These are phyloP conservation scores for Pseudonitzschia pungens DNA, from an alignment of 108 stramenopile genomes.

Conservation along the genomic window DNA sequence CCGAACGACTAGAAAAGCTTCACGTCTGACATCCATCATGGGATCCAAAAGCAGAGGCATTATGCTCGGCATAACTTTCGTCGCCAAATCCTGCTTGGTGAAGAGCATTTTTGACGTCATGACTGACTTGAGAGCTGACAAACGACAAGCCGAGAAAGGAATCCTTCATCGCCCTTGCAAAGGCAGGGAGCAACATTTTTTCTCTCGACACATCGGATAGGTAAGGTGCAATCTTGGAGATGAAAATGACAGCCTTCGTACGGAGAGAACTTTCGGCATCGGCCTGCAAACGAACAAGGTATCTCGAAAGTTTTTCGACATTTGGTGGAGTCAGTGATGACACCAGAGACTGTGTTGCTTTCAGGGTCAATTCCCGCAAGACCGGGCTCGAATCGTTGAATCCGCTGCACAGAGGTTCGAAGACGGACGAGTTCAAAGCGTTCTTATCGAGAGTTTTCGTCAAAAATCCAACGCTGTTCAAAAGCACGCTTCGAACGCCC, in stretches of 20 bases:
- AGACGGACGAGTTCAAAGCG: slow-evolving; percentile 68
- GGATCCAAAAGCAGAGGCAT: slow-evolving; percentile 71
- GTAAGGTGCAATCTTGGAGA: slow-evolving; percentile 74
- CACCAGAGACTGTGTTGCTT: slow-evolving; percentile 71
- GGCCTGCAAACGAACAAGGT: slow-evolving; percentile 77
- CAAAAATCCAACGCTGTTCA: slow-evolving; percentile 63
- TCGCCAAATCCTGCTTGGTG: slow-evolving; percentile 53
- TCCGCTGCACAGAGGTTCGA: slow-evolving; percentile 88
- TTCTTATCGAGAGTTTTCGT: slow-evolving; percentile 60
- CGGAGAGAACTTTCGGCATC: slow-evolving; percentile 79
- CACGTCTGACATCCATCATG: slow-evolving; percentile 64
- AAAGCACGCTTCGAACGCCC: slow-evolving; percentile 75
- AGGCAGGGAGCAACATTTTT: slow-evolving; percentile 82
- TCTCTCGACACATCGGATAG: slow-evolving; percentile 63
- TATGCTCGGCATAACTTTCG: slow-evolving; percentile 65
- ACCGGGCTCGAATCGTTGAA: slow-evolving; percentile 79
- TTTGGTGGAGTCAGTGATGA: slow-evolving; percentile 66
- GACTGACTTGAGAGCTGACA: slow-evolving; percentile 58
- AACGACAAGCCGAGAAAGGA: slow-evolving; percentile 79
- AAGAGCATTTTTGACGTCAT: slow-evolving; percentile 58
- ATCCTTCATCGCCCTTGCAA: slow-evolving; percentile 77
- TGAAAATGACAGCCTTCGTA: slow-evolving; percentile 87
- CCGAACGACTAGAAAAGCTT: slow-evolving; percentile 73
- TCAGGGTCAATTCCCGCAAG: slow-evolving; percentile 85
- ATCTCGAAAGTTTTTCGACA: slow-evolving; percentile 85